These are phyloP conservation scores for Iberis pinnata DNA, from an alignment of 345 rosid species.

Conservation along the genomic window DNA sequence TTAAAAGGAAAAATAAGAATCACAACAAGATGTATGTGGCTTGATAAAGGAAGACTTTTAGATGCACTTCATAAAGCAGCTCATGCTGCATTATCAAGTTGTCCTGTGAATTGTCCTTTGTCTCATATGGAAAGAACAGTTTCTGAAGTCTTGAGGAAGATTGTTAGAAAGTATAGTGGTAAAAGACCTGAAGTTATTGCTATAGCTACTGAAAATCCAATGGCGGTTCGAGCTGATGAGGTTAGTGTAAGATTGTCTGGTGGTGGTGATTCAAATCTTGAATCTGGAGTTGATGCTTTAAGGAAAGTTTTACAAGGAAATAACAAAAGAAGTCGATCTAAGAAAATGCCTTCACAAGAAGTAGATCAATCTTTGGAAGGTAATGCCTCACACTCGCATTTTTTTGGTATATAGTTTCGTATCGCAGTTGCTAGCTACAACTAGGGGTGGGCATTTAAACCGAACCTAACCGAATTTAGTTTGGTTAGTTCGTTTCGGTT, in stretches of 20 bases:
- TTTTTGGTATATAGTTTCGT: neutral
- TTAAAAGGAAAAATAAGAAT: constrained; percentile 88
- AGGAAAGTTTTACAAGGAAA: constrained; percentile 43
- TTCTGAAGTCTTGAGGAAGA: constrained; percentile 75
- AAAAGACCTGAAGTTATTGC: constrained; percentile 94
- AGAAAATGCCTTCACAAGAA: constrained; percentile 31
- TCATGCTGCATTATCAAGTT: constrained; percentile 81
- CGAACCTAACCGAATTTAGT: too few species aligned
- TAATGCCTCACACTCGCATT: constrained; percentile 8
- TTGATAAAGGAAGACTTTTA: constrained; percentile 89
- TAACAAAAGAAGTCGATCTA: constrained; percentile 34
- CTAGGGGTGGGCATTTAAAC: too few species aligned
- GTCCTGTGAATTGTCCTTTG: constrained; percentile 80
- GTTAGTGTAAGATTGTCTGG: constrained; percentile 56
- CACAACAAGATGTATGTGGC: constrained; percentile 95
- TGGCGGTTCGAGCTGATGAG: constrained; percentile 67
- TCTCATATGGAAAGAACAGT: constrained; percentile 90
- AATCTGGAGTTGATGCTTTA: constrained; percentile 47
- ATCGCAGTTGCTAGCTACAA: too few species aligned
- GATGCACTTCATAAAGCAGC: constrained; percentile 92
- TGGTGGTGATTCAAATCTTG: constrained; percentile 46
- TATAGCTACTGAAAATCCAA: constrained; percentile 72
- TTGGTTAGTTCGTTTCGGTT: too few species aligned
- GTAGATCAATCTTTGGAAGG: constrained; percentile 35
- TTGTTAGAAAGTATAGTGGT: constrained; percentile 89